These are phyloP conservation scores for Phytophthora pistaciae DNA, from an alignment of 352 stramenopile genomes.

Conservation along the genomic window DNA sequence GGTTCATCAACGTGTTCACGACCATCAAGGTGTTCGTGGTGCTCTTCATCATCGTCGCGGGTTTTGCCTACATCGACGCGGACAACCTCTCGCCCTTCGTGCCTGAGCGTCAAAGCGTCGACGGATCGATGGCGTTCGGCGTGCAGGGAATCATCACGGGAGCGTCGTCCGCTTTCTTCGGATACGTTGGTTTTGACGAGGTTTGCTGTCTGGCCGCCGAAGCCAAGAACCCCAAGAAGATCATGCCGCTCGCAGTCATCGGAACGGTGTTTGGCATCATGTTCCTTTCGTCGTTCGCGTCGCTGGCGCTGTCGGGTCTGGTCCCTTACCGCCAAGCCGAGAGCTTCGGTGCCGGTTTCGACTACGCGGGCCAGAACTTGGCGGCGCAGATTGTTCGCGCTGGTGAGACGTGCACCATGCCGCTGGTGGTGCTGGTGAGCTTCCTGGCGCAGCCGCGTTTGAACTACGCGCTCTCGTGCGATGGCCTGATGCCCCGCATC, in stretches of 20 bases:
- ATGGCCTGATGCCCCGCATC: constrained; percentile 93
- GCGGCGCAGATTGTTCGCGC: constrained; percentile 60
- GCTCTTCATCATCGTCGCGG: constrained; percentile 92
- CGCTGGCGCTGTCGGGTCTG: constrained; percentile 89
- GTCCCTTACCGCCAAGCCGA: constrained; percentile 41
- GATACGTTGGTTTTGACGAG: constrained; percentile 95
- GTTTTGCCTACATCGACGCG: constrained; percentile 83
- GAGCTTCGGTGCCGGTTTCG: constrained; percentile 59
- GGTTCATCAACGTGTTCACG: constrained; percentile 91
- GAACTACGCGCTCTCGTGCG: constrained; percentile 93
- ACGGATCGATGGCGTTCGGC: constrained; percentile 46
- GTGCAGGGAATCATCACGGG: constrained; percentile 76
- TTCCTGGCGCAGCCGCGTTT: constrained; percentile 94
- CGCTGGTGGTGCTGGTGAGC: constrained; percentile 94
- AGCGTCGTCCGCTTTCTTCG: constrained; percentile 92
- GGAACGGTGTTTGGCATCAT: constrained; percentile 84
- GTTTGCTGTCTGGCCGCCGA: constrained; percentile 92
- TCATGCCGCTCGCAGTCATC: constrained; percentile 87
- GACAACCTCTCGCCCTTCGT: constrained; percentile 90
- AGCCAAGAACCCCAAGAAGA: constrained; percentile 77
- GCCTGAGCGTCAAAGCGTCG: constrained; percentile 43
- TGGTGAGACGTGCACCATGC: constrained; percentile 87
- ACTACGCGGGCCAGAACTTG: constrained; percentile 47
- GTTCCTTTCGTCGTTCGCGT: constrained; percentile 77
- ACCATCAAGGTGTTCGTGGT: constrained; percentile 87